A percentile compares a stretch with the other conserved stretches of the same genome.
These are phyloP conservation scores for Trichocomaceae sp. DNA, from an alignment of 2,329 filamentous ascomycete species.

Conservation along the genomic window DNA sequence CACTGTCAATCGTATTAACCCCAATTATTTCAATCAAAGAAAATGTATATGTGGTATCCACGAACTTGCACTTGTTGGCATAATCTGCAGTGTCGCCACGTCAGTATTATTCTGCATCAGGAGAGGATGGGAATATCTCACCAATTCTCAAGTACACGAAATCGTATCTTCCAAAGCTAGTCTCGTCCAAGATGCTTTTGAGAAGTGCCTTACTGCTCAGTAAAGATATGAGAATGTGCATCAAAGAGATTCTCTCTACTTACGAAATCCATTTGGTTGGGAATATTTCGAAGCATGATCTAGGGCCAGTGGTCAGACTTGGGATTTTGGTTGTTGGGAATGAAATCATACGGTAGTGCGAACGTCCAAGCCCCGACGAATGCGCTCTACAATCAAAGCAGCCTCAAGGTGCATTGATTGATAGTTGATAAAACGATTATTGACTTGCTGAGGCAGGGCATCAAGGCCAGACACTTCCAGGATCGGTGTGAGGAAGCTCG, in stretches of 20 bases:
- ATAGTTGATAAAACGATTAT: conserved; percentile 22
- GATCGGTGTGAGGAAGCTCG: conserved; percentile 17
- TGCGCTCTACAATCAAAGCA: conserved; percentile 39
- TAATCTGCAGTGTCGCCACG: conserved; percentile 50
- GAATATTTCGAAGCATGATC: conserved; percentile 94
- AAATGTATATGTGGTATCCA: conserved; percentile 16
- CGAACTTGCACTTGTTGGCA: conserved; percentile 74
- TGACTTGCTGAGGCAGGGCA: conserved; percentile 24
- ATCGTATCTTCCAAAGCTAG: conserved; percentile 76
- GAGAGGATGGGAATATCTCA: conserved; percentile 17
- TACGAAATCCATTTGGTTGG: conserved; percentile 72
- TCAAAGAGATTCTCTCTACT: conserved; percentile 14
- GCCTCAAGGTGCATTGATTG: conserved; percentile 35
- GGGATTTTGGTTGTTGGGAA: conserved; percentile 5
- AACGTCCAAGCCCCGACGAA: conserved; percentile 59
- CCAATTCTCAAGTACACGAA: conserved; percentile 91
- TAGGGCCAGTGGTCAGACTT: conserved; percentile 27
- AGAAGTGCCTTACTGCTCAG: conserved; percentile 53
- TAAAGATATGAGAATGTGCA: background rate
- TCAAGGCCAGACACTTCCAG: conserved; percentile 14
- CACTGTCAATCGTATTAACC: conserved; percentile 49
- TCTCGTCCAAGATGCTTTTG: conserved; percentile 71
- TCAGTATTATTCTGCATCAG: background rate
- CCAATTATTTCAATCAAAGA: background rate
- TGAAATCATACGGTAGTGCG: conserved; percentile 59